Evolutionary conservation across 176 grass and related monocot species (phyloP).

Genomic region (Avena insularis): DNA sequence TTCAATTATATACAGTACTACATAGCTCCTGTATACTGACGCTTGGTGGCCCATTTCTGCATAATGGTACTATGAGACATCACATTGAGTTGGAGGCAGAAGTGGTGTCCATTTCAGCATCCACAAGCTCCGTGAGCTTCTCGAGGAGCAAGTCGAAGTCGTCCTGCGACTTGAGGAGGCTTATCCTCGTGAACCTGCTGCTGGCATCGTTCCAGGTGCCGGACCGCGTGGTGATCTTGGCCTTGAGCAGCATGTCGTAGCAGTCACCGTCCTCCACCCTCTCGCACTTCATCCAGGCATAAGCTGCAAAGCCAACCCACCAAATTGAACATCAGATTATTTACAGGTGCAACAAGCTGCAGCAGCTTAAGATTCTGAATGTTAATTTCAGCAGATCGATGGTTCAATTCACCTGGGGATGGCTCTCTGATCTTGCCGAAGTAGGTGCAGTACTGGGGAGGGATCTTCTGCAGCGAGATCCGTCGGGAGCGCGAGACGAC

Average conservation of each 20-base stretch:
- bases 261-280: conserved; percentile 75
- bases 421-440: conserved; percentile 56
- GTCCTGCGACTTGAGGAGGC: conserved; percentile 69
- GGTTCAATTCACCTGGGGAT: conserved; percentile 58
- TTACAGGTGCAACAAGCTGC: not conserved
- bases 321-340: not conserved
- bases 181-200: conserved; percentile 57
- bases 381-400: not conserved
- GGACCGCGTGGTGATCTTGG: conserved; percentile 53
- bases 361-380: not conserved
- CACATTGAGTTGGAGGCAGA: conserved; percentile 32
- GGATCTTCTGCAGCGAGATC: conserved; percentile 73
- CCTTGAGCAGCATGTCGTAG: conserved; percentile 45
- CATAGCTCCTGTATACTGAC: not conserved
- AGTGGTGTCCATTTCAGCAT: conserved; percentile 34
- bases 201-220: conserved; percentile 7
- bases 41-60: not conserved
- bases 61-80: not conserved
- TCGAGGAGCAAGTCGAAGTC: conserved; percentile 73
- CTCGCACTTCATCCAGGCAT: conserved; percentile 86
- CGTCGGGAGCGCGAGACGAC: conserved; percentile 55
- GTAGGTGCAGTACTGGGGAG: conserved; percentile 70
- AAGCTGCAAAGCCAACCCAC: conserved; percentile 52
- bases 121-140: conserved; percentile 56
- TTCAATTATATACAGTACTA: not conserved